A percentile compares a stretch with the other conserved stretches of the same genome.
phyloP scores from a whole-genome alignment of 2,329 filamentous ascomycete species.

The Colletotrichum gigasporum region DNA sequence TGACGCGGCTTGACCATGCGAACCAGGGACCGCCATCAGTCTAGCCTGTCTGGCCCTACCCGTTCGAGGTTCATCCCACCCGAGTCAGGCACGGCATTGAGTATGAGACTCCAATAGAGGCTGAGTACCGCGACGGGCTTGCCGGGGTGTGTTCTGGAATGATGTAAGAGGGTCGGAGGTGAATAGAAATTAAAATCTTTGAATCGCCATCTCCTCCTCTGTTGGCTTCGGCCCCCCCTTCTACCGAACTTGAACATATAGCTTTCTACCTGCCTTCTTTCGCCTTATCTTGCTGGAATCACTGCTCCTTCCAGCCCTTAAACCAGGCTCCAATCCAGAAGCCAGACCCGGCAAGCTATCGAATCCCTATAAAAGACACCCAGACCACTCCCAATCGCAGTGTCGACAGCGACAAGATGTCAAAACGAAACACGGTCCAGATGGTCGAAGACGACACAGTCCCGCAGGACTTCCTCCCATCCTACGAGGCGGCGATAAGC shows the following conservation, averaged over 20 bases:
- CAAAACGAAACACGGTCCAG: not conserved
- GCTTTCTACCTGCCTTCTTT: not conserved
- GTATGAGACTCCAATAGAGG: not conserved
- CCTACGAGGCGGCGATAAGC: constrained; percentile 12
- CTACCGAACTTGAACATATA: not conserved
- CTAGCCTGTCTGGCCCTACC: not conserved
- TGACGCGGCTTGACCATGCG: constrained; percentile 4
- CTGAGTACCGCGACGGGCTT: not conserved
- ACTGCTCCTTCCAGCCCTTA: no score
- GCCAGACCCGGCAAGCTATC: no score
- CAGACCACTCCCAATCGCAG: not conserved
- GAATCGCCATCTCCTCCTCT: not conserved
- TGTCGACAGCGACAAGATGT: not conserved
- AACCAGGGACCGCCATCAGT: not conserved
- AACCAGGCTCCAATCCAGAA: no score
- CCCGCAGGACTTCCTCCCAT: constrained; percentile 17
- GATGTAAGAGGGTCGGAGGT: constrained; percentile 5
- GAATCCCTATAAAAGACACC: no score
- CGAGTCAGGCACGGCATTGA: constrained; percentile 10
- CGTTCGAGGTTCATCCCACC: not conserved
- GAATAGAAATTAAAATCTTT: not conserved
- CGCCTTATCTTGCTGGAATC: not conserved
- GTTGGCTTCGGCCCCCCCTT: not conserved
- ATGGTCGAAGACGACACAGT: constrained; percentile 7
- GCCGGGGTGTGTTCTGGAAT: not conserved